A percentile compares a stretch with the other conserved stretches of the same genome.
phyloP scores from a whole-genome alignment of 2,329 filamentous ascomycete genomes.

The Fusarium musae region DNA sequence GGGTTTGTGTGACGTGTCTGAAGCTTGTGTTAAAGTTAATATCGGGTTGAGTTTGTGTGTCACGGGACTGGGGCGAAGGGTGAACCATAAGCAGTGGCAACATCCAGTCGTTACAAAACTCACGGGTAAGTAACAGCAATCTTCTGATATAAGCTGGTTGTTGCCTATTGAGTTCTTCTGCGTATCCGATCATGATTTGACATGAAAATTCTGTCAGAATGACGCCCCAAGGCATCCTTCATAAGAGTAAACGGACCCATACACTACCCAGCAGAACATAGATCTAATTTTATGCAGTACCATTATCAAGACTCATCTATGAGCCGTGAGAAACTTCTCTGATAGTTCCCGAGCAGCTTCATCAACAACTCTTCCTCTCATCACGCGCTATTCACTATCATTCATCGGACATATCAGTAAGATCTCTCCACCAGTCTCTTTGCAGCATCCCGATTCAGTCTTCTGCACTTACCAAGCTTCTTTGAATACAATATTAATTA shows the following conservation, averaged over 20 bases:
- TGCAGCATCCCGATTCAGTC: not conserved
- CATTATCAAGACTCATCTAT: not conserved
- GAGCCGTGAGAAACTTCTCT: not conserved
- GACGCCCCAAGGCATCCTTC: not conserved
- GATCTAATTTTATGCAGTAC: fast-evolving
- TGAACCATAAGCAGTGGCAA: not conserved
- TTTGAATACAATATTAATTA: not conserved
- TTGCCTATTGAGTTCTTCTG: fast-evolving
- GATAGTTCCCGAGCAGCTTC: not conserved
- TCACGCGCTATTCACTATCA: constrained; percentile 2
- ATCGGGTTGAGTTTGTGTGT: not conserved
- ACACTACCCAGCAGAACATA: not conserved
- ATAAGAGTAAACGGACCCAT: too few species aligned
- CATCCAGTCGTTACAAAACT: fast-evolving
- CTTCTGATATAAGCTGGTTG: not conserved
- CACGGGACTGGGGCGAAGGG: not conserved
- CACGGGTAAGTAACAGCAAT: fast-evolving
- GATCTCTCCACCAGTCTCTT: not conserved
- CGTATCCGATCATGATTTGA: not conserved
- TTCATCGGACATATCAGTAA: constrained; percentile 1
- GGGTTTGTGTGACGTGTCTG: not conserved
- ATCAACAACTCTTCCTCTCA: not conserved
- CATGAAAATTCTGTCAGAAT: too few species aligned
- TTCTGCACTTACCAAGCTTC: not conserved
- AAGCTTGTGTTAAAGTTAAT: not conserved